Evolutionary conservation across 768 basidiomycete species (phyloP), one percentile per base, ranked within the genome.

Genomic region (Cubamyces lactineus): DNA sequence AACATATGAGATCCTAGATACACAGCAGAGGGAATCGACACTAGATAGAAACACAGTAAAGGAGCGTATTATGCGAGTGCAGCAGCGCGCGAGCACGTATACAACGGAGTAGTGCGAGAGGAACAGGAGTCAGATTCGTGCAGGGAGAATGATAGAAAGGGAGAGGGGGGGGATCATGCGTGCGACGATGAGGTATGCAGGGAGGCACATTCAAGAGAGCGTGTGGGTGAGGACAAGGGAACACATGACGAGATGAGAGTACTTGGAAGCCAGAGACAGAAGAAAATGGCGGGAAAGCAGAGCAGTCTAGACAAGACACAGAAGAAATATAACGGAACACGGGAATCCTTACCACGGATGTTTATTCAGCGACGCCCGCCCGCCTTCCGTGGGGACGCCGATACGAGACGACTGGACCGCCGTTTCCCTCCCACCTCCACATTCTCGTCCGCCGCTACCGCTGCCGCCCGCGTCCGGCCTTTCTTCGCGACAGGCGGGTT

Each of bases 31-130:
- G 41, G 30, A 53, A 47, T 17, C 21, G 34, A 17, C 11, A 52
- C 34, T 57, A 62, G 54, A 57, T 62, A 57, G 34, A 62, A 57
- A 57, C 54, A 62, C 61, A 62, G 61, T 62, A 62, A 34, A 57
- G 54, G 61, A 62, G 61, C 61, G 61, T 57, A 57, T 46, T 46
- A 45, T 56, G 48, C 61, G 45, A 45, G 60, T 54, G 56, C 40
- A 15, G 19, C 40, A 34, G 45, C 57, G 62, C 62, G 41, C 46
- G n/a, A 46, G 57, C 57, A 54, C 53, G 47, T 50, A 26, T 48
- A 56, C 51, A 48, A 55, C 41, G 48, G 53, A 15, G 21, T 28
- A 40, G 13, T 26, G 7, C 24, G 26, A 13, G 41, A 28, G 28
- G 28, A 28, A 28, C 28, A 28, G 28, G 4, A 28, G 11, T 21